Conservation (phyloP, 73 alveolate species). For the Paramecium tetraurelia region DNA sequence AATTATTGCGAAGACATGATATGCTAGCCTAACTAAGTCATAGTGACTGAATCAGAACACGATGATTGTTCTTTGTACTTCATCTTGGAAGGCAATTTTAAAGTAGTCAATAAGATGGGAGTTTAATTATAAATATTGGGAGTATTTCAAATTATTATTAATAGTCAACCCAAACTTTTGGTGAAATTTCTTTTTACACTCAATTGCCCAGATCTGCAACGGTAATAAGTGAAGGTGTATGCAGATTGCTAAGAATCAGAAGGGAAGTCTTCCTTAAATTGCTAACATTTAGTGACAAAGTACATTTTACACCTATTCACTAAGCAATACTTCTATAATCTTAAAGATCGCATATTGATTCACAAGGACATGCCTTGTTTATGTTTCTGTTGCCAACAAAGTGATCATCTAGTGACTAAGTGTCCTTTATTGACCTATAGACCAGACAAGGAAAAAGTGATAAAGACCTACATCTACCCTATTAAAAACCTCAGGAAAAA, state of each 20-base stretch:
- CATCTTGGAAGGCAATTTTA: slow-evolving; percentile 11
- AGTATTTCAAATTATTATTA: not conserved
- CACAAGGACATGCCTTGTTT: not conserved
- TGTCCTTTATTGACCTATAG: slow-evolving; percentile 23
- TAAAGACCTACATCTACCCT: not conserved
- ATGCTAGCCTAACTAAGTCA: not conserved
- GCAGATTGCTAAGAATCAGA: slow-evolving; percentile 5
- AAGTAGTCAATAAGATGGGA: not conserved
- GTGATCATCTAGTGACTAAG: not conserved
- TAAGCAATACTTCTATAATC: not conserved
- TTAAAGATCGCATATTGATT: not conserved
- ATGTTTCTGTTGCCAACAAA: slow-evolving; percentile 4
- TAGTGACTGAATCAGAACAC: not conserved
- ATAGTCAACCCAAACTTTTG: not conserved
- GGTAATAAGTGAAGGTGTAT: not conserved
- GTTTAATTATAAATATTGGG: not conserved
- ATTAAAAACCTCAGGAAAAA: not conserved
- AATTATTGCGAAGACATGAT: slow-evolving; percentile 5
- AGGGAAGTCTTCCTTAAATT: not conserved
- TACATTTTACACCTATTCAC: not conserved
- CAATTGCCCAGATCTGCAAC: slow-evolving; percentile 9
- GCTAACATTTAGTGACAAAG: slow-evolving; percentile 16
- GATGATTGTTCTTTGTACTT: slow-evolving; percentile 40
- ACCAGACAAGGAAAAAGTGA: not conserved
- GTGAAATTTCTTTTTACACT: slow-evolving; percentile 32